A percentile compares a stretch with the other conserved stretches of the same genome.
Evolutionary conservation across 148 eudicot genomes (phyloP).

Genomic region (Fagopyrum homotropicum): DNA sequence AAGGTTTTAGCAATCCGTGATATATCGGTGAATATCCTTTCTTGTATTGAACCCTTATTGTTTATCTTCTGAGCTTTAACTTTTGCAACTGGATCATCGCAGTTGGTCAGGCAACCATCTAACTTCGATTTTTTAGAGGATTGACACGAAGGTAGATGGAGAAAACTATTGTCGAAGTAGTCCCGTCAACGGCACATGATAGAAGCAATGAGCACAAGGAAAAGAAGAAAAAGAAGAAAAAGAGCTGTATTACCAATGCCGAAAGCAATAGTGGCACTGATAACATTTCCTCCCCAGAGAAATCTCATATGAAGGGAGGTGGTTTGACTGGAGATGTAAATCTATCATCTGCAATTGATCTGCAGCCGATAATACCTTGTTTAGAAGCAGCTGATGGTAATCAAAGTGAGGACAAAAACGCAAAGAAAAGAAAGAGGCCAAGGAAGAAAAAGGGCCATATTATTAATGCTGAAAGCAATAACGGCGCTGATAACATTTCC

Average conservation of each 20-base stretch:
- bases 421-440: not conserved
- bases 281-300: not conserved
- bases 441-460: no score
- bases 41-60: not conserved
- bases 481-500: no score
- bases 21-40: not conserved
- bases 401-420: not conserved
- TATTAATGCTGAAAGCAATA: no score
- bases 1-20: not conserved
- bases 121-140: not conserved
- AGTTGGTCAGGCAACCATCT: not conserved
- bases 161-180: not conserved
- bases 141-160: not conserved
- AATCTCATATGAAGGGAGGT: not conserved
- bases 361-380: not conserved
- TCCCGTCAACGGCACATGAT: not conserved
- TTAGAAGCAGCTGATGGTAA: not conserved
- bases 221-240: conserved; percentile 12
- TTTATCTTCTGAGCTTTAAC: not conserved
- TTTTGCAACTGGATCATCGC: not conserved
- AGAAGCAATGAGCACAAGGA: not conserved
- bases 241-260: not conserved
- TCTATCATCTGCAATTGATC: no score
- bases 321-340: no score
- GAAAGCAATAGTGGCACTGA: not conserved